Evolutionary conservation across 495 filamentous ascomycete genomes (phyloP), one percentile per base, ranked within the genome.

Genomic region (Penicillium atrosanguineum): DNA sequence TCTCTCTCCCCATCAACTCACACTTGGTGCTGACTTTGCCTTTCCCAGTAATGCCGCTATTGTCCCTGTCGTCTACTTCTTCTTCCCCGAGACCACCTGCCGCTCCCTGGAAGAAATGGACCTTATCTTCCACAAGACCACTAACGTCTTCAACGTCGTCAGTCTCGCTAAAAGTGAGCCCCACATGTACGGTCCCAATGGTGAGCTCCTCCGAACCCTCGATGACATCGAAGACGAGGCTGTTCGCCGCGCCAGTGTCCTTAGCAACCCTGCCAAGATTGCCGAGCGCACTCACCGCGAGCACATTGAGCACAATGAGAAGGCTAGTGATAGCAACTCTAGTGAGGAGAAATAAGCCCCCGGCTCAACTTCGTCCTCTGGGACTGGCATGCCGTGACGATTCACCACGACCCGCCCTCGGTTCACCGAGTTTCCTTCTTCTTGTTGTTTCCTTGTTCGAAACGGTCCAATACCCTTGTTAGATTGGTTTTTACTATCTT

Each of bases 21-120:
- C 15, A 14, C 37, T 42, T 18, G 15, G 48, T 38, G 54, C 60
- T 68, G 40, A 68, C 45, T 36, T 42, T 20, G 12, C 16, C 41
- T 7, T 29, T 8, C 18, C 53, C 55, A 80, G 79, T 59, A 90
- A 90, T 67, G 84, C 83, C 48, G 75, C 78, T 61, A 88, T 90
- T 60, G 73, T 89, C 37, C 86, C 85, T 0, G 73, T 80, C 8
- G 78, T 87, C 44, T 89, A 85, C 68, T 86, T 87, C 78, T 87
- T 88, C 79, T 89, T 86, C 68, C 87, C 87, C 0, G 87, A 90
- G 67, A 91, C 87, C 4, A 84, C 84, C 20, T 81, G 80, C 62
- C 84, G 87, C 15, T 86, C 82, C 4, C 73, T 91, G 31, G 87
- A 91, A 64, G 87, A 90, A 63, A 86, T 90, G 80, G 87, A 90